Evolutionary conservation across 345 rosid species (phyloP).

Genomic region (Sapria himalayana): DNA sequence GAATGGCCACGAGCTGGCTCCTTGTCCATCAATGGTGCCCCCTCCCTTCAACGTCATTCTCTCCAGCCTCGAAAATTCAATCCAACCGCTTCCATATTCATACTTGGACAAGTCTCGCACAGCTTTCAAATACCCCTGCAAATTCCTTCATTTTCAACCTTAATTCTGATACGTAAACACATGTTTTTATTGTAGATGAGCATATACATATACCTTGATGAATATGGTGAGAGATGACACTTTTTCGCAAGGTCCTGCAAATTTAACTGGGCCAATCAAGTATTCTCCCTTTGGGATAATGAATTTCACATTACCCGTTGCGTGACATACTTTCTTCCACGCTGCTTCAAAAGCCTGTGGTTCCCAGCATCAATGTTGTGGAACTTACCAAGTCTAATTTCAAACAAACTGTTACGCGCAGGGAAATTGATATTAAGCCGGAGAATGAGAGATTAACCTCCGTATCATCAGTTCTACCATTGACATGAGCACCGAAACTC

Average conservation of each 20-base stretch:
- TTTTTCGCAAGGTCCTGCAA: slow-evolving; percentile 14
- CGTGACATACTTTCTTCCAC: slow-evolving; percentile 16
- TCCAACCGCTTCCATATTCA: slow-evolving; percentile 15
- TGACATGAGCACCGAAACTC: slow-evolving; percentile 14
- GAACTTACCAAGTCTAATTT: too few relatives aligned
- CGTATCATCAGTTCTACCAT: slow-evolving; percentile 15
- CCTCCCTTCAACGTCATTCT: slow-evolving; percentile 18
- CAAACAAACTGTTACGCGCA: not conserved
- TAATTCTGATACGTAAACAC: not conserved
- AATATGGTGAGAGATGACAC: slow-evolving; percentile 11
- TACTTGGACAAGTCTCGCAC: slow-evolving; percentile 12
- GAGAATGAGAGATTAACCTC: slow-evolving; percentile 8
- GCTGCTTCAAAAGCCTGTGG: slow-evolving; percentile 14
- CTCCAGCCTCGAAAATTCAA: slow-evolving; percentile 14
- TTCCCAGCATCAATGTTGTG: not conserved
- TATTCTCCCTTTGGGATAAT: slow-evolving; percentile 16
- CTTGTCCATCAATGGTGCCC: slow-evolving; percentile 16
- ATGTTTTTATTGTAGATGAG: not conserved
- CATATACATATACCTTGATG: slow-evolving; percentile 6
- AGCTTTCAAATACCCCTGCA: slow-evolving; percentile 22
- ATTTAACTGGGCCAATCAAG: slow-evolving; percentile 16
- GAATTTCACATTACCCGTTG: slow-evolving; percentile 10
- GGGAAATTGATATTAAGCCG: not conserved
- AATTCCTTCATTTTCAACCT: not conserved
- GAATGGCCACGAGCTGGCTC: slow-evolving; percentile 17